These are phyloP conservation scores for Gossypium herbaceum DNA, from an alignment of 345 rosid genomes.

Conservation along the genomic window DNA sequence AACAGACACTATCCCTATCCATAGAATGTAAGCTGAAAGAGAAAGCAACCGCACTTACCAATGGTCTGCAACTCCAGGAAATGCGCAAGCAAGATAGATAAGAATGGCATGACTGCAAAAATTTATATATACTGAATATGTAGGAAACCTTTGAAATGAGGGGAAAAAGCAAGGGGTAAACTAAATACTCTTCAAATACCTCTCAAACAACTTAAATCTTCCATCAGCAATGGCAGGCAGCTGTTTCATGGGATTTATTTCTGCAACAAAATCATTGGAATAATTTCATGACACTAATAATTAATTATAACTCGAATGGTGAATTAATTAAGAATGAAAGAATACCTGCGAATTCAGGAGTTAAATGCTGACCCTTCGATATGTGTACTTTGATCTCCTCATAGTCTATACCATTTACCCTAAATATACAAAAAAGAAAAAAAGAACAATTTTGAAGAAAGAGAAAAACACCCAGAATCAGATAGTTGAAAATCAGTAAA, in stretches of 20 bases:
- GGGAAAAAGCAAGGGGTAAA: background rate
- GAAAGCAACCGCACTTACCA: conserved; percentile 44
- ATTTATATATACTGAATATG: background rate
- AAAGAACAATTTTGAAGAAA: background rate
- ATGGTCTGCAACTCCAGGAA: conserved; percentile 80
- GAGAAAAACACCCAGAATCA: background rate
- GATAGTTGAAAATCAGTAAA: background rate
- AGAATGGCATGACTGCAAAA: conserved; percentile 77
- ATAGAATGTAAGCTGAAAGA: background rate
- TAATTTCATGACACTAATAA: background rate
- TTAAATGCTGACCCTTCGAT: conserved; percentile 45
- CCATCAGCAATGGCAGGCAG: conserved; percentile 85
- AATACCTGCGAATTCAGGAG: conserved; percentile 67
- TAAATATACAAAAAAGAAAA: background rate
- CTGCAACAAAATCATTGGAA: conserved; percentile 34
- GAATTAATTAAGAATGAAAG: background rate
- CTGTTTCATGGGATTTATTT: conserved; percentile 59
- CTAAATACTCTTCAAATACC: conserved; percentile 34
- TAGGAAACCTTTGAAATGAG: background rate
- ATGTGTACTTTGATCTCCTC: conserved; percentile 64
- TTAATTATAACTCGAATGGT: background rate
- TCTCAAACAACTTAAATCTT: conserved; percentile 75
- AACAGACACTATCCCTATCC: background rate
- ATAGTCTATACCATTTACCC: conserved; percentile 67
- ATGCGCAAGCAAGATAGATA: conserved; percentile 63